Percentiles rank a stretch among this genome's conserved stretches.
Conservation (phyloP, 2,329 filamentous ascomycete species). For the Aspergillus floridensis region DNA sequence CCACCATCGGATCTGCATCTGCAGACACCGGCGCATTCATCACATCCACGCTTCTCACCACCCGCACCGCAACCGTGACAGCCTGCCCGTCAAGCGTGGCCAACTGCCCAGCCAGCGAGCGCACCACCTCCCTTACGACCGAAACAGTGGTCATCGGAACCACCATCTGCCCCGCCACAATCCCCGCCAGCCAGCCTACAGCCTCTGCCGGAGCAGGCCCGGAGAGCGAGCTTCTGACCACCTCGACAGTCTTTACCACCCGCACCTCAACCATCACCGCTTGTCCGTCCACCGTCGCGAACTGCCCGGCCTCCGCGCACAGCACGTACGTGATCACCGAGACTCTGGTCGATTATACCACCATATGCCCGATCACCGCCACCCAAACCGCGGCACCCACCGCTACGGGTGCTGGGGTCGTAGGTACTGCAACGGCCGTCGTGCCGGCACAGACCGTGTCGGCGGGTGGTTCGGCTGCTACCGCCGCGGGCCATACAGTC, state of each 20-base stretch:
- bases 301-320: background rate
- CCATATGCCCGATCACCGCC: background rate
- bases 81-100: background rate
- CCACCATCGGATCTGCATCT: background rate
- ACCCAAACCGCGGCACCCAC: background rate
- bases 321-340: background rate
- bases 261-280: background rate
- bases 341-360: background rate
- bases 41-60: background rate
- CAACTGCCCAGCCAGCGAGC: background rate
- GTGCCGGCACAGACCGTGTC: too few species aligned
- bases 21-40: background rate
- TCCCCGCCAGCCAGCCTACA: background rate
- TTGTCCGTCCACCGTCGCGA: background rate
- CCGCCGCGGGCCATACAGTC: too few species aligned
- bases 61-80: background rate
- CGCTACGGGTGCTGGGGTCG: too few species aligned
- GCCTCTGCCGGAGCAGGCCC: background rate
- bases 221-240: background rate
- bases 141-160: background rate
- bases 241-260: background rate
- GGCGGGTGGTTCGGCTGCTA: too few species aligned
- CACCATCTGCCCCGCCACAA: background rate
- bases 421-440: too few species aligned
- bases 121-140: background rate